phyloP scores from a whole-genome alignment of 2,329 filamentous ascomycete genomes.

The Alternaria viburni region DNA sequence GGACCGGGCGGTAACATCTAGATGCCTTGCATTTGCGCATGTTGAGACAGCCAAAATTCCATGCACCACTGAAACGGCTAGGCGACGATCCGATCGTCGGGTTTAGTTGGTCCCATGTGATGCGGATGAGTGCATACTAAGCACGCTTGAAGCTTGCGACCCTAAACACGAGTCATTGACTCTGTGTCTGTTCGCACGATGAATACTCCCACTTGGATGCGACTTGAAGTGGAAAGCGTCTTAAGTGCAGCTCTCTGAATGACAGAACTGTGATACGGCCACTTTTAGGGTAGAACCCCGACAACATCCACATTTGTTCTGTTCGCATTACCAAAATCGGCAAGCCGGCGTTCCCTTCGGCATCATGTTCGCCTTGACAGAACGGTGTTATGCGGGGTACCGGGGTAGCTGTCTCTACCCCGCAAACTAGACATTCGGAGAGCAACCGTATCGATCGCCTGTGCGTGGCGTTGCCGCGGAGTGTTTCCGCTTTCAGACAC shows the following conservation, averaged over 20 bases:
- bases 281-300: neutral
- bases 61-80: neutral
- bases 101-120: neutral
- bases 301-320: neutral
- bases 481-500: conserved; percentile 9
- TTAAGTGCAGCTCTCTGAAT: no score
- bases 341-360: conserved; percentile 2
- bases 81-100: neutral
- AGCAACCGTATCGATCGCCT: conserved; percentile 12
- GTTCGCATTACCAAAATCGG: conserved; percentile 1
- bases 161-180: neutral
- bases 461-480: conserved; percentile 8
- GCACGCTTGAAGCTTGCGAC: neutral
- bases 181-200: neutral
- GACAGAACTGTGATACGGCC: neutral
- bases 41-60: neutral
- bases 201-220: neutral
- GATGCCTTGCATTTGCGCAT: neutral
- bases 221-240: neutral
- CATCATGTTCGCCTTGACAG: neutral
- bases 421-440: conserved; percentile 24
- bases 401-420: conserved; percentile 16
- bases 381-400: conserved; percentile 26
- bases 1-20: conserved; percentile 1
- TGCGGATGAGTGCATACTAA: neutral